Percentiles rank a stretch among this genome's conserved stretches.
Conservation (phyloP, 139 green algal genomes). For the Tetraselmis chui region DNA sequence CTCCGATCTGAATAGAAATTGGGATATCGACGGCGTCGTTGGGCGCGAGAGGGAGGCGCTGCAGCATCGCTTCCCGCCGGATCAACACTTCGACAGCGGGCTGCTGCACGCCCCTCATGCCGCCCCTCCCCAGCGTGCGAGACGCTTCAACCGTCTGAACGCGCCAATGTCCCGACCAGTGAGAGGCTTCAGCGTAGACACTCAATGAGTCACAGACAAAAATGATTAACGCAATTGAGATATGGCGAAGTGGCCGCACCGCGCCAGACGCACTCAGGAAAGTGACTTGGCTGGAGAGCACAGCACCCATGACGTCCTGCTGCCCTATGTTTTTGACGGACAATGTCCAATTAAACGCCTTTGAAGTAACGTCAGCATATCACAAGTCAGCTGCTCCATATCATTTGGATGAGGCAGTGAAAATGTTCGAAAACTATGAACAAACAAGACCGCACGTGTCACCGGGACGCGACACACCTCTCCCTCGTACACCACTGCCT, state of each 20-base stretch:
- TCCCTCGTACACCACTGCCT: not conserved
- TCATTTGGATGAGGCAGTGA: too few species aligned
- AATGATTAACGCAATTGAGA: not conserved
- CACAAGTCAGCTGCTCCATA: too few species aligned
- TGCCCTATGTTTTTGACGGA: not conserved
- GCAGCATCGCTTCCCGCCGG: not conserved
- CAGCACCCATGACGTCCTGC: not conserved
- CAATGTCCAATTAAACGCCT: not conserved
- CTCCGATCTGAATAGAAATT: too few species aligned
- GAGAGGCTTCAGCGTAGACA: not conserved
- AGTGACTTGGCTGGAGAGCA: not conserved
- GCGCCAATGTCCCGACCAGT: not conserved
- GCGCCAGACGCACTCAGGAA: not conserved
- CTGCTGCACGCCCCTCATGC: too few species aligned
- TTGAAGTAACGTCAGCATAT: not conserved
- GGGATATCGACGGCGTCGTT: not conserved
- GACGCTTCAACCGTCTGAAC: not conserved
- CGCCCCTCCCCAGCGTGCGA: not conserved
- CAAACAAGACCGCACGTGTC: not conserved
- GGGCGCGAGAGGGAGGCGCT: not conserved
- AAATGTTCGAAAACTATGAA: not conserved
- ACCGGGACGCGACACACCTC: not conserved
- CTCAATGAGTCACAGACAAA: not conserved
- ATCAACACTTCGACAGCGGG: not conserved
- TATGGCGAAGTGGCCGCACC: not conserved